phyloP scores from a whole-genome alignment of 2,329 filamentous ascomycete genomes.

The Fusarium nurragi region DNA sequence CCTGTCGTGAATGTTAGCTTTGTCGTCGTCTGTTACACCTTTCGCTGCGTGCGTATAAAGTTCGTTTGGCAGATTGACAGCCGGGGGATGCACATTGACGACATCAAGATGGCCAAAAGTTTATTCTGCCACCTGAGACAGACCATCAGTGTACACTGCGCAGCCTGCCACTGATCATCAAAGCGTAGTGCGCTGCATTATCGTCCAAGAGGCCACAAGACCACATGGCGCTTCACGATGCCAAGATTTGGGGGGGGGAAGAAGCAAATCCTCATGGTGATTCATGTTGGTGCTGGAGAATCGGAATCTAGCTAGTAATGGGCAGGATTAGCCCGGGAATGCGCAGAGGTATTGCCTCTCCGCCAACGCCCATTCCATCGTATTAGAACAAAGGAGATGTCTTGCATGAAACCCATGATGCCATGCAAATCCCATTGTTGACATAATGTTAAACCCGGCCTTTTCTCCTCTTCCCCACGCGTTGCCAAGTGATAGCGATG shows the following conservation, averaged over 20 bases:
- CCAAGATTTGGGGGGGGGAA: not conserved
- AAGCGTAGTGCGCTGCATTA: not conserved
- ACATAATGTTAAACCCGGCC: conserved; percentile 1
- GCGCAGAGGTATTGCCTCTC: conserved; percentile 19
- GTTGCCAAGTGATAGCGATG: conserved; percentile 21
- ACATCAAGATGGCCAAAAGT: not conserved
- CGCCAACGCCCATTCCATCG: conserved; percentile 23
- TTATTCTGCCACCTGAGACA: not conserved
- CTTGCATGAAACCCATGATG: not conserved
- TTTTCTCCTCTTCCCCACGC: not conserved
- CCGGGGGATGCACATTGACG: not conserved
- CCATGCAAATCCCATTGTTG: not conserved
- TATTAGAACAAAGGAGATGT: not conserved
- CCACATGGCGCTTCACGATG: not conserved
- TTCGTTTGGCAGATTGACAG: conserved; percentile 24
- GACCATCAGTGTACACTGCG: not conserved
- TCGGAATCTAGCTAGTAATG: conserved; percentile 11
- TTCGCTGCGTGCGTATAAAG: conserved; percentile 1
- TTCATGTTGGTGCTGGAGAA: conserved; percentile 6
- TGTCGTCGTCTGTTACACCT: not conserved
- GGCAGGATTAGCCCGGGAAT: conserved; percentile 11
- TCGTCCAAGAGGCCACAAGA: not conserved
- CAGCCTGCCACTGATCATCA: conserved; percentile 12
- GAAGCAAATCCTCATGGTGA: not conserved
- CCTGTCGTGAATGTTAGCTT: not conserved